phyloP scores from a whole-genome alignment of 345 rosid species.

The Iberis pinnata region DNA sequence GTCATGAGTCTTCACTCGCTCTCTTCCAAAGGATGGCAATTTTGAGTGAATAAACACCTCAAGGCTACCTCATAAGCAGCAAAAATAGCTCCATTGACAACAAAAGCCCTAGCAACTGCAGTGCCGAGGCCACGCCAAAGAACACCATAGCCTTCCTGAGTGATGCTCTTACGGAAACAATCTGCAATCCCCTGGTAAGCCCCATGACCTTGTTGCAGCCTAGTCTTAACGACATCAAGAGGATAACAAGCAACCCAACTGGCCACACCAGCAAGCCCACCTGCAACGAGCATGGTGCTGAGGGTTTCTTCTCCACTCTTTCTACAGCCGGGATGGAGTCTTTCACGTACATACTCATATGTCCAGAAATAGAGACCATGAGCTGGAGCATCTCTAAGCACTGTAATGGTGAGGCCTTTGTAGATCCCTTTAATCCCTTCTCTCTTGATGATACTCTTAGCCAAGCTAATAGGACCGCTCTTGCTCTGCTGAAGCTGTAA shows the following conservation, averaged over 20 bases:
- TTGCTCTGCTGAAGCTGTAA: constrained; percentile 53
- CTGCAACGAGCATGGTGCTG: constrained; percentile 68
- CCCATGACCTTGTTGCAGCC: constrained; percentile 49
- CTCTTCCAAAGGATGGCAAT: constrained; percentile 26
- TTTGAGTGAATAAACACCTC: constrained; percentile 60
- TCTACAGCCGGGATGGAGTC: constrained; percentile 85
- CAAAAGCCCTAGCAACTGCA: constrained; percentile 93
- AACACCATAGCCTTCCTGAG: constrained; percentile 57
- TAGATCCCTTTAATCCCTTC: constrained; percentile 66
- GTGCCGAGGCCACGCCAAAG: constrained; percentile 95
- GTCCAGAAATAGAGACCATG: constrained; percentile 91
- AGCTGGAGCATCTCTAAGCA: constrained; percentile 78
- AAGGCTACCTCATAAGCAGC: constrained; percentile 77
- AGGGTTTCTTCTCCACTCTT: constrained; percentile 59
- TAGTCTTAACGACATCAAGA: constrained; percentile 76
- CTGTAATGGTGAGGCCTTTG: constrained; percentile 61
- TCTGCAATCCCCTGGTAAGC: constrained; percentile 59
- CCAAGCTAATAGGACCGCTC: constrained; percentile 52
- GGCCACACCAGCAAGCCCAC: constrained; percentile 86
- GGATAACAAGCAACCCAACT: constrained; percentile 94
- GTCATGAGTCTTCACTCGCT: constrained; percentile 12
- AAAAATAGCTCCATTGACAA: constrained; percentile 85
- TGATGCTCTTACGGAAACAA: constrained; percentile 56
- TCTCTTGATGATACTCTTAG: constrained; percentile 45
- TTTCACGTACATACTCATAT: constrained; percentile 71